Evolutionary conservation across 2,329 filamentous ascomycete species (phyloP).

Genomic region (Aureobasidium sp.): DNA sequence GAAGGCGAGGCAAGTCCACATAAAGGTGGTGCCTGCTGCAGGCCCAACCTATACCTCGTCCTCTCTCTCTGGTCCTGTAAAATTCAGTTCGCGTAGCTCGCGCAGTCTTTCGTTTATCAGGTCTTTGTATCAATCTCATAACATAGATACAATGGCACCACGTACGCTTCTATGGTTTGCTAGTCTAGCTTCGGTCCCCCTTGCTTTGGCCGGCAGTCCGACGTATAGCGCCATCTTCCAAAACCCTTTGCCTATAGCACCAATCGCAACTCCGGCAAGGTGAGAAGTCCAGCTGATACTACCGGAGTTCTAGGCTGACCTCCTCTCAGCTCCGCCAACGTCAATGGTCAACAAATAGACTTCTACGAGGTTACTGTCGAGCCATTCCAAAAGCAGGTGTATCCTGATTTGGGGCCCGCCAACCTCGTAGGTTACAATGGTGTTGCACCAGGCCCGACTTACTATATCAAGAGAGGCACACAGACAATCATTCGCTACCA

Average conservation of each 20-base stretch:
- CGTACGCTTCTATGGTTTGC: slow-evolving; percentile 1
- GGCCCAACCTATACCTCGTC: neutral
- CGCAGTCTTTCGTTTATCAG: neutral
- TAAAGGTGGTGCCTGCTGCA: slow-evolving; percentile 1
- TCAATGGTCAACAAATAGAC: slow-evolving; percentile 31
- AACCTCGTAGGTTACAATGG: slow-evolving; percentile 46
- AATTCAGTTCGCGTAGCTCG: neutral
- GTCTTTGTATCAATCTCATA: neutral
- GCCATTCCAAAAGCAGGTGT: slow-evolving; percentile 35
- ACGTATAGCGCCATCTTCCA: slow-evolving; percentile 17
- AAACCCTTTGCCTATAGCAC: slow-evolving; percentile 14
- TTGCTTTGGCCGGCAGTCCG: slow-evolving; percentile 13
- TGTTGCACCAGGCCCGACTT: slow-evolving; percentile 45
- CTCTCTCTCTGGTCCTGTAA: neutral
- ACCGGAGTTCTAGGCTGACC: neutral
- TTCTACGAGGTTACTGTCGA: slow-evolving; percentile 43
- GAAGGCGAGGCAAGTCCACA: neutral
- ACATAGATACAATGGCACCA: neutral
- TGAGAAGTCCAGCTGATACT: neutral
- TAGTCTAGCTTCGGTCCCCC: neutral
- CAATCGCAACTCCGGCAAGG: slow-evolving; percentile 15
- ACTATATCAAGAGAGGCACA: slow-evolving; percentile 40
- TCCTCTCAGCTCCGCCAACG: slow-evolving; percentile 10
- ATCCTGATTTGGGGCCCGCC: slow-evolving; percentile 32
- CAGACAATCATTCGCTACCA: slow-evolving; percentile 48